Evolutionary conservation across 2,329 filamentous ascomycete genomes (phyloP).

Genomic region (Ambrosiella xylebori): DNA sequence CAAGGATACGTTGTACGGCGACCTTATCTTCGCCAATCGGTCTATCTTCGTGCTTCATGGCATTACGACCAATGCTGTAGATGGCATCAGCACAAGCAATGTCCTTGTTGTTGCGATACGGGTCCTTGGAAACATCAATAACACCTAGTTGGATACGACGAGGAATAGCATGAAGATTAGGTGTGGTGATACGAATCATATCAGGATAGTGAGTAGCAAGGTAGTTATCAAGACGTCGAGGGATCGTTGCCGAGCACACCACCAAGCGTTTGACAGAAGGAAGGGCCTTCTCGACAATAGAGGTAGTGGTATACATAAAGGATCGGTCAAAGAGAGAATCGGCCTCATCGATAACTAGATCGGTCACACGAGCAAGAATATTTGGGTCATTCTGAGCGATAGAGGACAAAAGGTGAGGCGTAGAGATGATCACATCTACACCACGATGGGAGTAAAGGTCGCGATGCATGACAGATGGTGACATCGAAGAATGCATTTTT

Average conservation of each 20-base stretch:
- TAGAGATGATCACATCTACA: slow-evolving; percentile 72
- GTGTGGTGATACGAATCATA: slow-evolving; percentile 74
- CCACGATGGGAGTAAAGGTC: slow-evolving; percentile 66
- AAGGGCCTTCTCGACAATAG: slow-evolving; percentile 63
- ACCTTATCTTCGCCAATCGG: slow-evolving; percentile 20
- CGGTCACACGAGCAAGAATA: slow-evolving; percentile 74
- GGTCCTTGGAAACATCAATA: slow-evolving; percentile 79
- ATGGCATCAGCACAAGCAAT: slow-evolving; percentile 90
- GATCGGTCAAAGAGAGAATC: slow-evolving; percentile 90
- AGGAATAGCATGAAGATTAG: slow-evolving; percentile 90
- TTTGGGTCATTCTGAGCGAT: slow-evolving; percentile 84
- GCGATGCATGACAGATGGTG: slow-evolving; percentile 63
- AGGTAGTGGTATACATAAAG: slow-evolving; percentile 67
- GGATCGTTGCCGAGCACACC: slow-evolving; percentile 92
- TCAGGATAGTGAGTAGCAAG: slow-evolving; percentile 68
- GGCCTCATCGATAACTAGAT: slow-evolving; percentile 86
- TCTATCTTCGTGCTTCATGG: slow-evolving; percentile 37
- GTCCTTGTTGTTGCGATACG: slow-evolving; percentile 81
- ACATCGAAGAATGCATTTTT: slow-evolving; percentile 61
- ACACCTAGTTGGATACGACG: slow-evolving; percentile 86
- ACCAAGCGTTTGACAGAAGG: slow-evolving; percentile 75
- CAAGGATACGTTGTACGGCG: slow-evolving; percentile 69
- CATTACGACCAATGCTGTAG: slow-evolving; percentile 76
- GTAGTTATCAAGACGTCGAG: slow-evolving; percentile 69
- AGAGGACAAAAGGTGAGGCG: slow-evolving; percentile 73